Evolutionary conservation across 192 early-diverging fungal species (phyloP).

Genomic region (Coemansia sp.): DNA sequence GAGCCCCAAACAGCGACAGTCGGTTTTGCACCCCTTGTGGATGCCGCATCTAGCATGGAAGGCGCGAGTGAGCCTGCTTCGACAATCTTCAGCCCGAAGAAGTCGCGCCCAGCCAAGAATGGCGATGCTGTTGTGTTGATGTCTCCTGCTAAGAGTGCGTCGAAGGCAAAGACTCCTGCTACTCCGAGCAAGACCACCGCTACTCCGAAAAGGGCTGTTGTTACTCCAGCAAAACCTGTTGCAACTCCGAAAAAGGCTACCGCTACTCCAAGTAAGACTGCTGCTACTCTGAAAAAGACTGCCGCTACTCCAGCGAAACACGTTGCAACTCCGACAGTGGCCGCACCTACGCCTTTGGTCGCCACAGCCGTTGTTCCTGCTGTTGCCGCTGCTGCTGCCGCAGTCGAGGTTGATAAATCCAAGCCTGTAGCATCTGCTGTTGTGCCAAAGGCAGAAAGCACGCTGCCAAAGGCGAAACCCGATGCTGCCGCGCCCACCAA

Average conservation of each 20-base stretch:
- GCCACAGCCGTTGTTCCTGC: background rate
- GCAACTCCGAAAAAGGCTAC: background rate
- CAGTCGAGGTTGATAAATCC: background rate
- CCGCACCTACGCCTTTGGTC: background rate
- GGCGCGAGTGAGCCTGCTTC: background rate
- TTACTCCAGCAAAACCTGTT: background rate
- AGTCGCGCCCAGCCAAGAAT: background rate
- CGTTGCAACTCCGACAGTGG: background rate
- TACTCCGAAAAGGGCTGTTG: background rate
- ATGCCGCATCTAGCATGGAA: background rate
- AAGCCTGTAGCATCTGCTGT: background rate
- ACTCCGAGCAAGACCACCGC: background rate
- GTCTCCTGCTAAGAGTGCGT: background rate
- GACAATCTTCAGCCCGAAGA: background rate
- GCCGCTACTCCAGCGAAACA: background rate
- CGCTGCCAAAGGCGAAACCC: background rate
- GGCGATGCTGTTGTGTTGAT: background rate
- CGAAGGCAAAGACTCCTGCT: background rate
- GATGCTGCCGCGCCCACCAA: background rate
- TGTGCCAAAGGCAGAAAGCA: background rate
- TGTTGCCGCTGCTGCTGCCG: too few species aligned
- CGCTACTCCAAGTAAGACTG: background rate
- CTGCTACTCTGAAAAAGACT: background rate
- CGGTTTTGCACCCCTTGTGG: constrained; percentile 14
- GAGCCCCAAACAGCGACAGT: background rate